Base-by-base conservation (phyloP, 176 grass and related monocot genomes). In the Pontederia crassipes region DNA sequence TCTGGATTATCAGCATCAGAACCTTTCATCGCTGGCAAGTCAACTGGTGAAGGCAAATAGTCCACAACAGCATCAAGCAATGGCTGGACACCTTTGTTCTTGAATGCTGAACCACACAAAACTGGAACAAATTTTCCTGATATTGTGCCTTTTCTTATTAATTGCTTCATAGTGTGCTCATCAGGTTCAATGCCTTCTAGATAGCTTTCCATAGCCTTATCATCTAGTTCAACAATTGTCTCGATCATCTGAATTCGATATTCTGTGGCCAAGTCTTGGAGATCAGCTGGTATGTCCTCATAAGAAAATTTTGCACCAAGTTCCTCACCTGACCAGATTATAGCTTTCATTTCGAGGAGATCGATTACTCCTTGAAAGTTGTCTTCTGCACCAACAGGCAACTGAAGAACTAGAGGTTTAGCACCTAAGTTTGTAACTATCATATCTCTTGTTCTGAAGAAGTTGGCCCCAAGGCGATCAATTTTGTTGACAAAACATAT, bases 401-500 rank as follows among this genome's bases (percentile, higher is more conserved):
- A 83, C 49, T 97, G 92, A 72, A 97, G 68, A 46, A 97, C 92
- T 55, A 97, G 71, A 63, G 92, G 92, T 66, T 88, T 97, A 57
- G 92, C 92, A 78, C 84, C 92, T 81, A 97, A 91, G 49, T 97
- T 97, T 56, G 80, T 57, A 13, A 97, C 50, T 75, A 97, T 97
- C 92, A 97, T 97, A 61, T 91, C 87, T 69, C 92, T 97, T 73
- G 92, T 97, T 72, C 92, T 84, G 57, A 76, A 97, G 54, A 97
- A 97, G 57, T 97, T 97, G 65, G 92, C 92, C 17, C 92, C 92
- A 69, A 91, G 86, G 3, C 87, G 83, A 51, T 97, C 92, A 87
- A 97, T 97, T 72, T 97, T 97, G 27, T 97, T 97, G 66, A 97
- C 84, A 54, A 97, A 97, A 76, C 92, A 97, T 65, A 97, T 88